Percentiles rank a stretch among this genome's conserved stretches.
Conservation (phyloP, 2,329 filamentous ascomycete species). For the Lojkania enalia region DNA sequence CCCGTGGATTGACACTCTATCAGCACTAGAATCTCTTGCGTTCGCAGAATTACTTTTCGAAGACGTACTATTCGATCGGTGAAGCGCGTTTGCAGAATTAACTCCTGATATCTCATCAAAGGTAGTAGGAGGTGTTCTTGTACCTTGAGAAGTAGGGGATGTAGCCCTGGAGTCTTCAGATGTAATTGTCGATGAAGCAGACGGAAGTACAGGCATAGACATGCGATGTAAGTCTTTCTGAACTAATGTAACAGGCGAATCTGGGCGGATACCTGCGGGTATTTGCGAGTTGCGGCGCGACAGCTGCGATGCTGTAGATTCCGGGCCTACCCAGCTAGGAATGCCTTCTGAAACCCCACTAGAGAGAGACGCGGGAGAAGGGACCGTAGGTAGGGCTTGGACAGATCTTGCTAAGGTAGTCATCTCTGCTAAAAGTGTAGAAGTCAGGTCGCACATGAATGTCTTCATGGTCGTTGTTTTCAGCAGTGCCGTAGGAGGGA, state of each 20-base stretch:
- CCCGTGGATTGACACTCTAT: conserved; percentile 66
- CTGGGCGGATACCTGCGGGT: conserved; percentile 29
- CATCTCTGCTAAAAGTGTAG: conserved; percentile 52
- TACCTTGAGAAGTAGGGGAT: conserved; percentile 31
- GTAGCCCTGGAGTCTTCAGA: conserved; percentile 32
- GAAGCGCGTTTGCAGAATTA: conserved; percentile 42
- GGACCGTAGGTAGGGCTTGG: conserved; percentile 65
- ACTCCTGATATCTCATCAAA: conserved; percentile 50
- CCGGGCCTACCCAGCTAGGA: conserved; percentile 36
- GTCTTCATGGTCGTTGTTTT: conserved; percentile 69
- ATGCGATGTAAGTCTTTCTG: conserved; percentile 71
- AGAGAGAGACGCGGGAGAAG: conserved; percentile 47
- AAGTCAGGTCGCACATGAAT: conserved; percentile 51
- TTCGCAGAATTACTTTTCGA: conserved; percentile 55
- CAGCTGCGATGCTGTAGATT: conserved; percentile 25
- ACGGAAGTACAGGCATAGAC: conserved; percentile 73
- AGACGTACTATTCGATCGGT: conserved; percentile 43
- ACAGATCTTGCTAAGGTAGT: conserved; percentile 53
- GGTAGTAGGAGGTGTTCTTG: conserved; percentile 50
- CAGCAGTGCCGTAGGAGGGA: conserved; percentile 69
- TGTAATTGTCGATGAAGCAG: conserved; percentile 25
- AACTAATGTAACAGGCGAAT: conserved; percentile 39
- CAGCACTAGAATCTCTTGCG: conserved; percentile 59
- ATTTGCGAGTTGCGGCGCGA: conserved; percentile 39
- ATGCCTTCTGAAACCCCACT: conserved; percentile 28